Evolutionary conservation across 75 land plant species (phyloP), one percentile per base, ranked within the genome.

Genomic region (Sequoiadendron giganteum): DNA sequence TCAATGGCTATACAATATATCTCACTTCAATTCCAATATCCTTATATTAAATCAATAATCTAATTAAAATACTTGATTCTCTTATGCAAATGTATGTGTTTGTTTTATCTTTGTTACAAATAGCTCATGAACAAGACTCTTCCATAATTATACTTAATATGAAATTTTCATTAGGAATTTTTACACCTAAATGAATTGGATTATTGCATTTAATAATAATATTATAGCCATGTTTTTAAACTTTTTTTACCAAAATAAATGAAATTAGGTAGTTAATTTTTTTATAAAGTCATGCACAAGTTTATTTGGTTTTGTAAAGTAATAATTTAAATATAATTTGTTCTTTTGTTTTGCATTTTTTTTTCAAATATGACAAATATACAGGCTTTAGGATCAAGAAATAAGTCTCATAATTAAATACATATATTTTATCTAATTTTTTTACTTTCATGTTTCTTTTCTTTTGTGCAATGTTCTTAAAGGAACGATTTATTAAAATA

Each of bases 301-400:
- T 13, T 13, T 52, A 2, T 52, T 52, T 52, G 14, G 14, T 10
- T 13, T 52, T 11, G 55, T 52, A 52, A 52, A 52, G 14, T 52
- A 52, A 52, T 13, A 75, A 34, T 34, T 34, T 32, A 65, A 61
- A 2, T 11, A 52, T 75, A 5, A 25, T 34, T 34, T 75, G 14
- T 34, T 75, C 32, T 1, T 75, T 14, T 75, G 77, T 75, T 75
- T 75, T 75, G 34, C 11, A 7, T 82, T 79, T 82, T 43, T n/a
- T 1, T 14, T 28, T 14, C 30, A 82, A 28, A 82, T n/a, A 45
- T 82, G 54, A 49, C 32, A 47, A 39, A 49, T 13, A 82, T 25
- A 10, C 84, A 82, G 54, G 36, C 13, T 82, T 45, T 54, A 82
- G 3, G 47, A 82, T 82, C 52, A 82, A 45, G 84, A 82, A 82